Evolutionary conservation across 2,329 filamentous ascomycete genomes (phyloP).

Genomic region (Pyrenophora tritici-repentis): DNA sequence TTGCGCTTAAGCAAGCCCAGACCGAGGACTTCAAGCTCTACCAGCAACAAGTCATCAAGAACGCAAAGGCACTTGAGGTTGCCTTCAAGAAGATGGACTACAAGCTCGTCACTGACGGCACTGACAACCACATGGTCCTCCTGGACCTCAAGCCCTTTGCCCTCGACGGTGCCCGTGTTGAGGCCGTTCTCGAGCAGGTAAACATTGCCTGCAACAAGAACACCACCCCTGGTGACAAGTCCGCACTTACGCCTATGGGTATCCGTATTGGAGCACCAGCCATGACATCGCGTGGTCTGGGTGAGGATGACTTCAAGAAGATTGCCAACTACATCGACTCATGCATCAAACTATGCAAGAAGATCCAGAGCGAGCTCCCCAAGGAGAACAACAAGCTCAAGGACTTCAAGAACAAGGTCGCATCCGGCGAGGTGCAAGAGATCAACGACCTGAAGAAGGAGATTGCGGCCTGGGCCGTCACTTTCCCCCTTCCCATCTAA

Average conservation of each 20-base stretch:
- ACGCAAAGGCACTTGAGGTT: slow-evolving; percentile 89
- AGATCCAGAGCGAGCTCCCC: slow-evolving; percentile 80
- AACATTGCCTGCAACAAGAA: slow-evolving; percentile 99
- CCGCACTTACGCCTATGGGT: slow-evolving; percentile 89
- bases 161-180: slow-evolving; percentile 92
- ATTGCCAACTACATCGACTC: slow-evolving; percentile 89
- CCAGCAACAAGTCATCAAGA: slow-evolving; percentile 88
- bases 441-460: slow-evolving; percentile 87
- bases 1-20: slow-evolving; percentile 92
- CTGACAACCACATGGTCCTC: slow-evolving; percentile 97
- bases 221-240: slow-evolving; percentile 92
- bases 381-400: slow-evolving; percentile 99
- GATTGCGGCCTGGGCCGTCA: slow-evolving; percentile 82
- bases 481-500: slow-evolving; percentile 88
- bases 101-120: slow-evolving; percentile 93
- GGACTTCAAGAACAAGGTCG: slow-evolving; percentile 96
- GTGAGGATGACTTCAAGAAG: slow-evolving; percentile 77
- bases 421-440: slow-evolving; percentile 75
- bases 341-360: slow-evolving; percentile 86
- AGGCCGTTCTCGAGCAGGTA: slow-evolving; percentile 95
- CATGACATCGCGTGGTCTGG: slow-evolving; percentile 97
- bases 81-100: slow-evolving; percentile 71
- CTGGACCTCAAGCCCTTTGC: slow-evolving; percentile 85
- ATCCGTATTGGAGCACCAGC: slow-evolving; percentile 93
- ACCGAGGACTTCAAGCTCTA: slow-evolving; percentile 90